These are phyloP conservation scores for Eruca vesicaria DNA, from an alignment of 441 rosid genomes.

Conservation along the genomic window DNA sequence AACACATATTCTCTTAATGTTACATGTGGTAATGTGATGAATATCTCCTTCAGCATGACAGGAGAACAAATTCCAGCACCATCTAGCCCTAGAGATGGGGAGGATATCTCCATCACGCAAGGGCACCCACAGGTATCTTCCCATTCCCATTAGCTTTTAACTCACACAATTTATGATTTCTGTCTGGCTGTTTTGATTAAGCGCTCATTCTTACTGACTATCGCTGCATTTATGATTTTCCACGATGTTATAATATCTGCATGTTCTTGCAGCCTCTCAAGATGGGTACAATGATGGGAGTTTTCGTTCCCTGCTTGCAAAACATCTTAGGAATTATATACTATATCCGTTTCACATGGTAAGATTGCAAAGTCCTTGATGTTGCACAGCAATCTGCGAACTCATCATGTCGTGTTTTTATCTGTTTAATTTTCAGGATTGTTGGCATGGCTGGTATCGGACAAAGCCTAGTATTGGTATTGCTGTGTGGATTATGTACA, in stretches of 20 bases:
- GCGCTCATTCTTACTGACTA: background rate
- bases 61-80: conserved; percentile 78
- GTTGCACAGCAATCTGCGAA: conserved; percentile 17
- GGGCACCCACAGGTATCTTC: conserved; percentile 49
- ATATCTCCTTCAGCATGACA: conserved; percentile 79
- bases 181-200: conserved; percentile 4
- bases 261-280: conserved; percentile 67
- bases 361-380: conserved; percentile 27
- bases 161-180: conserved; percentile 13
- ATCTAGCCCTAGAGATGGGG: conserved; percentile 88
- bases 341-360: conserved; percentile 99
- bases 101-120: conserved; percentile 60
- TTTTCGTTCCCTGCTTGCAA: conserved; percentile 96
- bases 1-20: conserved; percentile 11
- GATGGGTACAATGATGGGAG: conserved; percentile 99
- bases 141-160: conserved; percentile 11
- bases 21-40: conserved; percentile 25
- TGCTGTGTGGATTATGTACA: conserved; percentile 93
- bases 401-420: conserved; percentile 19
- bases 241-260: conserved; percentile 31
- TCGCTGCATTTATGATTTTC: conserved; percentile 4
- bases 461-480: conserved; percentile 77
- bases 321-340: conserved; percentile 97
- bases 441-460: conserved; percentile 99
- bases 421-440: conserved; percentile 57